Conservation (phyloP, 139 green algal genomes). For the Tetraselmis chui region DNA sequence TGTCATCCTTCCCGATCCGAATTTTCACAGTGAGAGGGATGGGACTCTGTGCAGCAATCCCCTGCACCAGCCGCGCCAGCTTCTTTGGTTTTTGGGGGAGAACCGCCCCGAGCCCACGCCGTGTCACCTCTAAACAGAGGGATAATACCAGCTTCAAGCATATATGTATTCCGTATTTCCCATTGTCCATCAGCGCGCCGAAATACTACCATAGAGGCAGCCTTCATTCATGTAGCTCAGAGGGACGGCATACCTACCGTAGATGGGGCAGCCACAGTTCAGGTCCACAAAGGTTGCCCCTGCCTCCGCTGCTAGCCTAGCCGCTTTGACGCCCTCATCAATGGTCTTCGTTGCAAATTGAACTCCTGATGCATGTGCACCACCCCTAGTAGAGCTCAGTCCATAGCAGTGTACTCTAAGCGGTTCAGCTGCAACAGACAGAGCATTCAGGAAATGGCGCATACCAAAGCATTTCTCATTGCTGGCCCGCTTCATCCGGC, state of each 20-base stretch:
- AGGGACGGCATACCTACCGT: no score
- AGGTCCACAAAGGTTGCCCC: conserved; percentile 73
- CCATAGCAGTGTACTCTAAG: no score
- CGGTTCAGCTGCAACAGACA: no score
- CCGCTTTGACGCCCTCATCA: conserved; percentile 57
- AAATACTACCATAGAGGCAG: no score
- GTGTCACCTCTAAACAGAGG: conserved; percentile 76
- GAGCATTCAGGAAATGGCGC: no score
- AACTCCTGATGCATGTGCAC: conserved; percentile 29
- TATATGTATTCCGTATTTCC: no score
- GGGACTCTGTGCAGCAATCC: conserved; percentile 45
- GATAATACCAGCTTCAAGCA: no score
- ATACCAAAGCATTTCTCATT: conserved; percentile 48
- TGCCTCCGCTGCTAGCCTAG: conserved; percentile 41
- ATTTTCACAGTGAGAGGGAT: conserved; percentile 85
- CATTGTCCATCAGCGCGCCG: no score
- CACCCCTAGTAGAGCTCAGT: no score
- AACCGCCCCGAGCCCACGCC: conserved; percentile 57
- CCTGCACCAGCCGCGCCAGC: conserved; percentile 68
- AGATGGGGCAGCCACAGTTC: conserved; percentile 82
- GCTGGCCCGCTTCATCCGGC: conserved; percentile 33
- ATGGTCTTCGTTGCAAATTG: conserved; percentile 78
- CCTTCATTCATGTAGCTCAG: no score
- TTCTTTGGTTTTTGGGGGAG: conserved; percentile 75
- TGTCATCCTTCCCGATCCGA: conserved; percentile 43